phyloP scores from a whole-genome alignment of 1,284 basidiomycete species.

The Cystobasidium pallidum region DNA sequence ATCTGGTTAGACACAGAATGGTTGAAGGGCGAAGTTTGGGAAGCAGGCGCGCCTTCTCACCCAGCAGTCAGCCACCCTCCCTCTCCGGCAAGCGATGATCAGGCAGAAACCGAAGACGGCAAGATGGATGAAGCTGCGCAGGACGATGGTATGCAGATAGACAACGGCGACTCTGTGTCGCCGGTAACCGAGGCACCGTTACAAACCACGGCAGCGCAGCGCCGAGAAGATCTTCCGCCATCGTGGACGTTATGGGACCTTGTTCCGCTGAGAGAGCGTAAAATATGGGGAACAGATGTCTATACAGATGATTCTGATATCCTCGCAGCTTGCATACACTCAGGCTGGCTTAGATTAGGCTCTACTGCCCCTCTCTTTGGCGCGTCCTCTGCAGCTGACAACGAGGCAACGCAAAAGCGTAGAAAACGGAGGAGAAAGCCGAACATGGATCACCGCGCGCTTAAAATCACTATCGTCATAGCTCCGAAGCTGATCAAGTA shows the following conservation, averaged over 20 bases:
- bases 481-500: conserved; percentile 62
- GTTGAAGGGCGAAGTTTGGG: conserved; percentile 39
- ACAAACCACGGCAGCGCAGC: not conserved
- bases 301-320: conserved; percentile 67
- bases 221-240: conserved; percentile 11
- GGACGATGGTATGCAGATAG: conserved; percentile 21
- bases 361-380: conserved; percentile 35
- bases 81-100: conserved; percentile 15
- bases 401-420: not conserved
- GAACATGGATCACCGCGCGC: conserved; percentile 39
- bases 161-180: conserved; percentile 11
- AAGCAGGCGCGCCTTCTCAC: conserved; percentile 32
- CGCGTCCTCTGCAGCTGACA: not conserved
- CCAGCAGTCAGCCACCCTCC: conserved; percentile 26
- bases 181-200: not conserved
- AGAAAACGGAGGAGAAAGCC: conserved; percentile 17
- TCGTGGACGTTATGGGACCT: conserved; percentile 50
- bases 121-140: conserved; percentile 24
- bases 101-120: conserved; percentile 5
- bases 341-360: conserved; percentile 61
- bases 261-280: conserved; percentile 52
- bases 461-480: conserved; percentile 60
- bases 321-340: conserved; percentile 61
- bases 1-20: conserved; percentile 48
- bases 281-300: conserved; percentile 64